Evolutionary conservation across 139 green algal genomes (phyloP), one percentile per base, ranked within the genome.

Genomic region (Coelastrella sp.): DNA sequence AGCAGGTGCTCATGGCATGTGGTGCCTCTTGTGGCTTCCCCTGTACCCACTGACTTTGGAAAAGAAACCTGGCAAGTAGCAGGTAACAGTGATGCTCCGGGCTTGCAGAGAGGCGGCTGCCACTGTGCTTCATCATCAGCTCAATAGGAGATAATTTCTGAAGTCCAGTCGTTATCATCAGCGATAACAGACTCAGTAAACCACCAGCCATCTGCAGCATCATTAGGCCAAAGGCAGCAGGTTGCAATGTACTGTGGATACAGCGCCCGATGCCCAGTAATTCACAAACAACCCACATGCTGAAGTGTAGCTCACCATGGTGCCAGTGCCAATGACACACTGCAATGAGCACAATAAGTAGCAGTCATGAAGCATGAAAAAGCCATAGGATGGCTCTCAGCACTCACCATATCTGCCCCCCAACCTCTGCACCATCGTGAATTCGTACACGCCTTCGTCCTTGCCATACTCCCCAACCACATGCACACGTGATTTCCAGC

Each of bases 151-250:
- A 87, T 91, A 6, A 81, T 85, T 14, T 35, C 11, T 7, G 79
- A 72, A 7, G 81, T 75, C 79, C 88, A 87, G 80, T 92, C 89
- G 35, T 90, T 82, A 11, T 27, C 72, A 58, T 95, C 90, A 24
- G 87, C 87, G 24, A 93, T 65, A 0, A 94, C 84, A 0, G 82
- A 86, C 59, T 94, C 86, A 22, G 94, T 96, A 84, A 93, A 93
- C 90, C 91, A 95, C 61, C 91, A 94, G 59, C 94, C 94, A 87
- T 85, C 90, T 92, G 84, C 85, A 84, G 27, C 24, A 74, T 15
- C 20, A 73, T 12, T n/a, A 75, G 4, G 60, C 24, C 25, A 24
- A 70, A 7, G 72, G 58, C 24, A 83, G 8, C 70, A 83, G 49
- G 70, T 25, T 78, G 19, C n/a, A 7, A 8, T 24, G 20, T 19